Conservation (phyloP, 2,329 filamentous ascomycete species). For the Penicillium sp. region DNA sequence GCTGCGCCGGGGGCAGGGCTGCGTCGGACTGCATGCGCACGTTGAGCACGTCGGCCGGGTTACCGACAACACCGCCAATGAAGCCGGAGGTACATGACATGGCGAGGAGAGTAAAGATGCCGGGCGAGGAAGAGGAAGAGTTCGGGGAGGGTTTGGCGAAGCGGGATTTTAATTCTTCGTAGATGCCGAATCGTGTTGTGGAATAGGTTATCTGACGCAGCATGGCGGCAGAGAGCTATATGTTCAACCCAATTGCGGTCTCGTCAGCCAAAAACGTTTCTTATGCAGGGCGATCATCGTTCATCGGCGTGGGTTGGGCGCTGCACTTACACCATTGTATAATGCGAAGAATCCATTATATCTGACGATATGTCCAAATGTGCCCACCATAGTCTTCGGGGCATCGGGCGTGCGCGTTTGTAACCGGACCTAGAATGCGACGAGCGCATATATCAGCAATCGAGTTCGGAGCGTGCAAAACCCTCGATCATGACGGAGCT, state of each 20-base stretch:
- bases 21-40: conserved; percentile 97
- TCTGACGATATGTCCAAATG: conserved; percentile 76
- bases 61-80: conserved; percentile 83
- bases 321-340: conserved; percentile 68
- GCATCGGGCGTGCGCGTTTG: conserved; percentile 77
- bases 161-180: conserved; percentile 83
- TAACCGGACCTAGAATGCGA: conserved; percentile 66
- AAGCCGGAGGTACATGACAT: conserved; percentile 84
- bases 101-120: conserved; percentile 73
- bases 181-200: conserved; percentile 93
- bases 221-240: conserved; percentile 78
- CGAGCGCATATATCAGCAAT: conserved; percentile 14
- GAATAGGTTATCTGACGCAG: conserved; percentile 94
- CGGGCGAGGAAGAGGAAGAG: conserved; percentile 55
- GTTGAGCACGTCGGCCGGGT: conserved; percentile 93
- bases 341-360: conserved; percentile 75
- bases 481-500: not conserved
- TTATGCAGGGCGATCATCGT: not conserved
- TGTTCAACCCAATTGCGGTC: conserved; percentile 2
- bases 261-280: not conserved
- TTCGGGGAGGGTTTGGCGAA: conserved; percentile 45
- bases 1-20: conserved; percentile 67
- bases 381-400: conserved; percentile 78
- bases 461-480: conserved; percentile 1
- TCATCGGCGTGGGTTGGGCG: not conserved